phyloP scores from a whole-genome alignment of 495 filamentous ascomycete species.

The Neurospora sp. region DNA sequence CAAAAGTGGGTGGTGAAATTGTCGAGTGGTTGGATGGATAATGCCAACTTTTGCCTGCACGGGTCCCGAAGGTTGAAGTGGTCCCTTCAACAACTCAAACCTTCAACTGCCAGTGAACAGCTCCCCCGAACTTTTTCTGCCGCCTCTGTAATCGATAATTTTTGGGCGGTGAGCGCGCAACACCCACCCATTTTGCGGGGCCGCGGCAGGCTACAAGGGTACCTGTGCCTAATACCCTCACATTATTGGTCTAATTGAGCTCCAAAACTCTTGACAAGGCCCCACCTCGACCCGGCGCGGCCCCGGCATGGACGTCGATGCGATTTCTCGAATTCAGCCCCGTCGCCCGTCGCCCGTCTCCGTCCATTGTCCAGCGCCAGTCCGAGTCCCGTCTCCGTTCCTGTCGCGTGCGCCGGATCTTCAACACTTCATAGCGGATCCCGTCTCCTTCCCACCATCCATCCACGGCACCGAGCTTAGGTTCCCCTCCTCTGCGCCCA shows the following conservation, averaged over 20 bases:
- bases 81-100: neutral
- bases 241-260: neutral
- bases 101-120: neutral
- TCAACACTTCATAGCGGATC: neutral
- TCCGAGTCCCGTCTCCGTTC: neutral
- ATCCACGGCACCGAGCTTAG: neutral
- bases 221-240: neutral
- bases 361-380: neutral
- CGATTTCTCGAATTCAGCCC: neutral
- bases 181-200: conserved; percentile 2
- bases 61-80: neutral
- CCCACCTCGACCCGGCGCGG: neutral
- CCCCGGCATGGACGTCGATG: neutral
- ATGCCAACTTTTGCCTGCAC: conserved; percentile 4
- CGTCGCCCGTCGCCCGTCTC: neutral
- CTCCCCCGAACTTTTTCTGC: conserved; percentile 17
- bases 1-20: neutral
- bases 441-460: neutral
- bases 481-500: neutral
- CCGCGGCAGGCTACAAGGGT: neutral
- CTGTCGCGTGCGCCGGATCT: neutral
- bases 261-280: neutral
- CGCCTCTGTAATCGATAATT: conserved; percentile 3
- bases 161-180: conserved; percentile 24
- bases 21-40: neutral